These are phyloP conservation scores for Pseudogymnoascus sp. DNA, from an alignment of 2,329 filamentous ascomycete species.

Conservation along the genomic window DNA sequence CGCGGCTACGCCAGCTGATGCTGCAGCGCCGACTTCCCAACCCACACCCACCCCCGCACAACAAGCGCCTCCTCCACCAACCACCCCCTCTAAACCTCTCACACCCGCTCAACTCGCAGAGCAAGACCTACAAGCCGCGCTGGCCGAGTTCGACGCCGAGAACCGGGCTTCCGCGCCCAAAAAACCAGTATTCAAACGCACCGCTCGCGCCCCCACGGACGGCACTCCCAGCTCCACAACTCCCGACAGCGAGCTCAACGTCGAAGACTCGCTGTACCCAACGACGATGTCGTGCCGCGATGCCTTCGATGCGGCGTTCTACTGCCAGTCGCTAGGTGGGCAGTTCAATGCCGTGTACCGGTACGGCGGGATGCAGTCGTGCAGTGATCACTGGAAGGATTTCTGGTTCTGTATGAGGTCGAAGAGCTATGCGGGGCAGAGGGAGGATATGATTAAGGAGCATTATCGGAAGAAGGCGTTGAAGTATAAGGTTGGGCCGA, in stretches of 20 bases:
- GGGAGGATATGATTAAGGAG: slow-evolving; percentile 41
- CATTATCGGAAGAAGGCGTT: slow-evolving; percentile 43
- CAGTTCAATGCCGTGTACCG: slow-evolving; percentile 92
- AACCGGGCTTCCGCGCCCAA: slow-evolving; percentile 21
- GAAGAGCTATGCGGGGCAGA: slow-evolving; percentile 52
- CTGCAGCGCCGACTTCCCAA: slow-evolving; percentile 15
- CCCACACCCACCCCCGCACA: slow-evolving; percentile 15
- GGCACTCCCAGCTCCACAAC: neutral
- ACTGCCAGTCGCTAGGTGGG: slow-evolving; percentile 84
- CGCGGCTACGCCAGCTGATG: slow-evolving; percentile 17
- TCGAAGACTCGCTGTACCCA: slow-evolving; percentile 67
- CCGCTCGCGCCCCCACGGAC: slow-evolving; percentile 13
- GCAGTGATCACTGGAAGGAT: slow-evolving; percentile 80
- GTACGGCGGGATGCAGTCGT: slow-evolving; percentile 68
- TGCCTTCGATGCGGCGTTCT: slow-evolving; percentile 88
- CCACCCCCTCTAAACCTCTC: slow-evolving; percentile 15
- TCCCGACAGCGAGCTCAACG: slow-evolving; percentile 23
- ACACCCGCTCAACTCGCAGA: slow-evolving; percentile 27
- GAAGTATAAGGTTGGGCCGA: slow-evolving; percentile 61
- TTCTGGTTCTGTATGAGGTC: slow-evolving; percentile 98
- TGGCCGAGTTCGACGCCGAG: slow-evolving; percentile 28
- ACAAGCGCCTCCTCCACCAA: slow-evolving; percentile 15
- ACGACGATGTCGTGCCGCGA: slow-evolving; percentile 80
- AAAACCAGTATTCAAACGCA: slow-evolving; percentile 21
- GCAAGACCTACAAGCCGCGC: slow-evolving; percentile 28